phyloP scores from a whole-genome alignment of 192 early-diverging fungal genomes.

The Backusella luteola region DNA sequence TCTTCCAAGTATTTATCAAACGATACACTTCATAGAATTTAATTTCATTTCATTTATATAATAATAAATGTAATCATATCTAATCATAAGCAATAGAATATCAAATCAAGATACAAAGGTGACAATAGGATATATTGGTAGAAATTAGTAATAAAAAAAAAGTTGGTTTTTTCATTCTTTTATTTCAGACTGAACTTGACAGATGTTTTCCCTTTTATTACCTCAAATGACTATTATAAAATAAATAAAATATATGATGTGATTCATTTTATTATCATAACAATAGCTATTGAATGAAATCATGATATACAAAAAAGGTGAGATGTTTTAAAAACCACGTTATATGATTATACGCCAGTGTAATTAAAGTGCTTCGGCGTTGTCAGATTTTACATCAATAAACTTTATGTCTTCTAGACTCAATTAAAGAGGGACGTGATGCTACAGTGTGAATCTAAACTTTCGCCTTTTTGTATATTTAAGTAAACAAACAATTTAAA shows the following conservation, averaged over 20 bases:
- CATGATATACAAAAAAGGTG: neutral
- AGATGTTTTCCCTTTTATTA: neutral
- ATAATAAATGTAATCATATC: neutral
- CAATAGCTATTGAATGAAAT: neutral
- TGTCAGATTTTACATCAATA: neutral
- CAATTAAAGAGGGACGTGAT: neutral
- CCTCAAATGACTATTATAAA: neutral
- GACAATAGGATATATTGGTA: neutral
- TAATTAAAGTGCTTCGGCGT: slow-evolving; percentile 7
- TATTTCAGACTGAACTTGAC: neutral
- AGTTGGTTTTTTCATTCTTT: neutral
- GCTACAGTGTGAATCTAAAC: neutral
- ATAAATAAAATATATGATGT: neutral
- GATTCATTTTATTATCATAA: neutral
- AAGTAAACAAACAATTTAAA: neutral
- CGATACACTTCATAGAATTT: neutral
- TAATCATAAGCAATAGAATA: neutral
- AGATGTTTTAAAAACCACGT: neutral
- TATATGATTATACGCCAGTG: neutral
- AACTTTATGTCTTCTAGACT: neutral
- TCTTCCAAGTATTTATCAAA: neutral
- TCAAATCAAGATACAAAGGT: neutral
- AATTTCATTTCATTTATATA: neutral
- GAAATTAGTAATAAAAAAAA: neutral
- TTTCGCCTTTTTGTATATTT: neutral